Conservation (phyloP, 164 flowering plant species). For the Saururus chinensis region DNA sequence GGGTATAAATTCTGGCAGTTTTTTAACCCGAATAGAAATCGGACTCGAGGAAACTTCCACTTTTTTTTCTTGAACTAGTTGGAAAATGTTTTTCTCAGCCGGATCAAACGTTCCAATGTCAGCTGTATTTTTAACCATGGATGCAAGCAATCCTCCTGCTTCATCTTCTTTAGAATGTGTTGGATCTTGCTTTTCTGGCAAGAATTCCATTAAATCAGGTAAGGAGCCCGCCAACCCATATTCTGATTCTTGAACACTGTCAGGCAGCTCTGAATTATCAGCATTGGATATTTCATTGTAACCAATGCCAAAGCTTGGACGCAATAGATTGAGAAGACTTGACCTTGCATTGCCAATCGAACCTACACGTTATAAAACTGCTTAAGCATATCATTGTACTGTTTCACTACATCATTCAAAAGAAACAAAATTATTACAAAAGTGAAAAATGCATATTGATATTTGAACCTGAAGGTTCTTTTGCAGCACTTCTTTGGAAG, state of each 20-base stretch:
- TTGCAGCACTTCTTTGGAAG: constrained; percentile 12
- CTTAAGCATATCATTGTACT: not conserved
- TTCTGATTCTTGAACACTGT: not conserved
- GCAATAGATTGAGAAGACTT: constrained; percentile 6
- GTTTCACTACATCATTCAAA: not conserved
- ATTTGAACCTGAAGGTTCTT: not conserved
- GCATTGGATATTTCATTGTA: not conserved
- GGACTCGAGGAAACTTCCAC: constrained; percentile 17
- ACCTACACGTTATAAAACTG: constrained; percentile 1
- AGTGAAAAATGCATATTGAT: not conserved
- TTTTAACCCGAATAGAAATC: constrained; percentile 15
- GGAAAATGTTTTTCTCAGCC: constrained; percentile 3
- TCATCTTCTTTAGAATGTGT: constrained; percentile 2
- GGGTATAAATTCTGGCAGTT: constrained; percentile 20
- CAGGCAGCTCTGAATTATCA: constrained; percentile 7
- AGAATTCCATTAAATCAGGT: not conserved
- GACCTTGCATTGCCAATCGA: constrained; percentile 5
- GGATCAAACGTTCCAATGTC: not conserved
- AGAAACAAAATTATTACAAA: not conserved
- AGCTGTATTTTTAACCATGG: not conserved
- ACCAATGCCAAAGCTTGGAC: not conserved
- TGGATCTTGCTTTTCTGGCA: not conserved
- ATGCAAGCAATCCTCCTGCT: constrained; percentile 1
- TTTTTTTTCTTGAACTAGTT: constrained; percentile 4
- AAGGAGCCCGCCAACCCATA: not conserved